These are phyloP conservation scores for Tetrahymena borealis DNA, from an alignment of 73 alveolate species.

Conservation along the genomic window DNA sequence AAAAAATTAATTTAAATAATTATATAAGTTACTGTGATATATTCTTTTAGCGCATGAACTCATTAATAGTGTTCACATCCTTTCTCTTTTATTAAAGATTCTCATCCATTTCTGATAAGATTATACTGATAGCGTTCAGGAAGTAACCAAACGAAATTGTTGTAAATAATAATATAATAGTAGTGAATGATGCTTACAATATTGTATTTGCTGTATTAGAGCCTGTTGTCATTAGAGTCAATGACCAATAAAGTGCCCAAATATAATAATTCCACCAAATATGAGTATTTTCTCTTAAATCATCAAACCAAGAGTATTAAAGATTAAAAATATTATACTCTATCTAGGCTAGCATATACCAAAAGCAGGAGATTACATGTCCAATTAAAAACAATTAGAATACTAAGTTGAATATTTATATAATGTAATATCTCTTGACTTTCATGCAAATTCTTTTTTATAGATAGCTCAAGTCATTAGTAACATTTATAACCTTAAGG, in stretches of 20 bases:
- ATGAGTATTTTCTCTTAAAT: not conserved
- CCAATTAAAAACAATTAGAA: not conserved
- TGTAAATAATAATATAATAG: not conserved
- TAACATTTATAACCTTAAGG: not conserved
- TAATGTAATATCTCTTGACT: not conserved
- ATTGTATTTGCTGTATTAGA: not conserved
- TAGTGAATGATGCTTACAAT: not conserved
- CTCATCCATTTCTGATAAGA: not conserved
- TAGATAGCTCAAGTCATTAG: not conserved
- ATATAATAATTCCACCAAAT: not conserved
- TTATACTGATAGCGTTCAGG: not conserved
- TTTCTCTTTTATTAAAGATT: not conserved
- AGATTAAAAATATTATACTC: not conserved
- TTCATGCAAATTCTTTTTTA: not conserved
- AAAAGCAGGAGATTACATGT: not conserved
- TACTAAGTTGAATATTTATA: not conserved
- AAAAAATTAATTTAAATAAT: too few species aligned
- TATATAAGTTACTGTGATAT: not conserved
- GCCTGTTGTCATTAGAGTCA: not conserved
- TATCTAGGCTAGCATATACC: not conserved
- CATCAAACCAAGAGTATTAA: not conserved
- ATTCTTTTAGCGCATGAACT: not conserved
- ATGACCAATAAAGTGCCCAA: not conserved
- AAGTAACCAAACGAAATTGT: not conserved
- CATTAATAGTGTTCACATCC: not conserved